Evolutionary conservation across 2,329 filamentous ascomycete genomes (phyloP).

Genomic region (Trichoderma sp.): DNA sequence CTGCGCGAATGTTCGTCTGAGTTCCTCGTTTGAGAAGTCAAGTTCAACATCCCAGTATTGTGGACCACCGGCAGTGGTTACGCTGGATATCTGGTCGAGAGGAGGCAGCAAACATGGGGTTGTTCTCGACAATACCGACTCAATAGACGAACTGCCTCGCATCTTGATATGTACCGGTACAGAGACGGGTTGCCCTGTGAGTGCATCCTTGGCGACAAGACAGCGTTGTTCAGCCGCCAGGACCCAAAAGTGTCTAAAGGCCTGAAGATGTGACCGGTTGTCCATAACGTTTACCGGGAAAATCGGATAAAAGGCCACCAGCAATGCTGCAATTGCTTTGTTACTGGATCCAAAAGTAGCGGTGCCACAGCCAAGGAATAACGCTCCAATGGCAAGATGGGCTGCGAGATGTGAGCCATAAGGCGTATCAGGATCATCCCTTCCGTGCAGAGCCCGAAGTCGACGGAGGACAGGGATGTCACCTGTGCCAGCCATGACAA

Average conservation of each 20-base stretch:
- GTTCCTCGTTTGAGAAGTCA: slow-evolving; percentile 67
- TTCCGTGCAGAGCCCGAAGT: slow-evolving; percentile 83
- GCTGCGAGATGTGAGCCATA: slow-evolving; percentile 94
- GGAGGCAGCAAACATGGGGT: slow-evolving; percentile 66
- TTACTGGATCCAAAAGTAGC: slow-evolving; percentile 89
- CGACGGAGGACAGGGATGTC: slow-evolving; percentile 84
- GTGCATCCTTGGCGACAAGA: slow-evolving; percentile 81
- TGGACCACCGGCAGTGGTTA: slow-evolving; percentile 62
- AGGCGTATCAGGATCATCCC: slow-evolving; percentile 77
- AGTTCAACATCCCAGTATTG: slow-evolving; percentile 81
- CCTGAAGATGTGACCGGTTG: slow-evolving; percentile 92
- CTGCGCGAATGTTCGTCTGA: slow-evolving; percentile 61
- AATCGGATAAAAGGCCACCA: slow-evolving; percentile 91
- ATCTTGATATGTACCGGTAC: slow-evolving; percentile 70
- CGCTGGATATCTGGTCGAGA: slow-evolving; percentile 59
- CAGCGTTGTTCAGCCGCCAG: slow-evolving; percentile 88
- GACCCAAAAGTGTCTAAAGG: slow-evolving; percentile 97
- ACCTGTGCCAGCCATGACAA: slow-evolving; percentile 94
- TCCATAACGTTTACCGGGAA: slow-evolving; percentile 89
- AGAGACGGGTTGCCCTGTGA: slow-evolving; percentile 76
- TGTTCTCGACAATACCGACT: slow-evolving; percentile 43
- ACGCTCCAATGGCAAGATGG: slow-evolving; percentile 84
- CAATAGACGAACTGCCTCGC: slow-evolving; percentile 42
- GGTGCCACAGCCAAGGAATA: slow-evolving; percentile 92
- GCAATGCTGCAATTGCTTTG: slow-evolving; percentile 78